Evolutionary conservation across 163 green algal species (phyloP), one percentile per base, ranked within the genome.

Genomic region (Botryococcus braunii): DNA sequence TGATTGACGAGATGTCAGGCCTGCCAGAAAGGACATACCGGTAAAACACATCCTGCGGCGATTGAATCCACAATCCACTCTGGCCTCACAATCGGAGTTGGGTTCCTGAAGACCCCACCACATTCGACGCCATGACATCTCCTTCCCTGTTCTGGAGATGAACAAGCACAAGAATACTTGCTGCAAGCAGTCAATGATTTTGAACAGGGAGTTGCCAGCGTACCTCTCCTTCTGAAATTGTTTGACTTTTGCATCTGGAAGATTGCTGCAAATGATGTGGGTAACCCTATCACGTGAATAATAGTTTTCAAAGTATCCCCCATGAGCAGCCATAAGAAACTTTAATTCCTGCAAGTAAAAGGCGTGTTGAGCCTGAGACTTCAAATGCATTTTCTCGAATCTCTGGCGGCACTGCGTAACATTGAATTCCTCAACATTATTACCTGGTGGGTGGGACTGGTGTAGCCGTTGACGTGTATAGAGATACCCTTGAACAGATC

Each of bases 391-490:
- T 17, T 21, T 55, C 46, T 55, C 46, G 46, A 55, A 11, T 17
- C 9, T 21, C 11, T 60, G 50, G 2, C 4, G 27, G 11, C 8
- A 60, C 2, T n/a, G 11, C 5, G 8, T 13, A 60, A n/a, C 35
- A 60, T 27, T 34, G 4, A 27, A 60, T n/a, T 31, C 2, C 27
- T 4, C 27, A 9, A 11, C 31, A 65, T 57, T 74, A n/a, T 59
- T 48, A 82, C 82, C 75, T 76, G 68, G 55, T 91, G 82, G 0
- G 75, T 78, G 13, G 87, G 89, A 4, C 69, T 46, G 8, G 92
- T 97, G 50, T 83, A 81, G 1, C 92, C 92, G 70, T 97, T 95
- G 38, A 96, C 90, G 68, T 89, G 78, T 23, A 97, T 91, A 4
- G 77, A 70, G 2, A 97, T 82, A 1, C 87, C 90, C 0, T 23